Evolutionary conservation across 352 stramenopile species (phyloP).

Genomic region (Pythium pyrilobum): DNA sequence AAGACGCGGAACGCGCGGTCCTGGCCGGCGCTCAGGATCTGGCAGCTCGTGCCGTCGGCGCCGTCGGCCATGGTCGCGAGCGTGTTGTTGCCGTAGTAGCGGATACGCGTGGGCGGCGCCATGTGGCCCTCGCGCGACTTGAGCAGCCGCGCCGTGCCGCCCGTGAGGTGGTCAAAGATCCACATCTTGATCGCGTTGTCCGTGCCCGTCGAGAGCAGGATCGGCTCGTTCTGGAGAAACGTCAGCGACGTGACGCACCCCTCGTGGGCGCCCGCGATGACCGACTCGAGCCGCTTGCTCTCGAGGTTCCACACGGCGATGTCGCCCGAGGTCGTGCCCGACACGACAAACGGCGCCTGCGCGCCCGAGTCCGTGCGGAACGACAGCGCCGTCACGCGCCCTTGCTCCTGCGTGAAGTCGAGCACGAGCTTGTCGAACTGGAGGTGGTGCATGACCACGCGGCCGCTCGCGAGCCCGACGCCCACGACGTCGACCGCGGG

Average conservation of each 20-base stretch:
- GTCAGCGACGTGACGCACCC: conserved; percentile 62
- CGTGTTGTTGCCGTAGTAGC: conserved; percentile 90
- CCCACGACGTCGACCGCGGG: conserved; percentile 88
- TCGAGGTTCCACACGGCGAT: conserved; percentile 91
- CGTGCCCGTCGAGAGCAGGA: conserved; percentile 78
- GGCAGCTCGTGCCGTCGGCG: conserved; percentile 78
- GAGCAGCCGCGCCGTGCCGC: conserved; percentile 76
- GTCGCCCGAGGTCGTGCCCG: conserved; percentile 65
- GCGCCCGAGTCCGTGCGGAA: conserved; percentile 85
- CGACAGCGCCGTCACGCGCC: conserved; percentile 76
- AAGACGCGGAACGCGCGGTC: conserved; percentile 90
- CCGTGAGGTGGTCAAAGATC: conserved; percentile 91
- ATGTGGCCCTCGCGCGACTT: conserved; percentile 86
- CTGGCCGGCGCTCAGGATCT: conserved; percentile 88
- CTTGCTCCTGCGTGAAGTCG: conserved; percentile 73
- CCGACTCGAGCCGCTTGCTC: conserved; percentile 81
- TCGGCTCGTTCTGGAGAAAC: conserved; percentile 86
- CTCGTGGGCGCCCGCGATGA: conserved; percentile 74
- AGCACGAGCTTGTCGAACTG: conserved; percentile 81
- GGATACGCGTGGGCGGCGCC: conserved; percentile 78
- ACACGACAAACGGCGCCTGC: conserved; percentile 54
- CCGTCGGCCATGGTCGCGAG: conserved; percentile 79
- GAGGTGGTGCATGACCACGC: conserved; percentile 84
- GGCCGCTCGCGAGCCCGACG: conserved; percentile 76
- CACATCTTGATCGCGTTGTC: conserved; percentile 93